Conservation (phyloP, 2,329 filamentous ascomycete genomes). For the Exophiala alcalophila region DNA sequence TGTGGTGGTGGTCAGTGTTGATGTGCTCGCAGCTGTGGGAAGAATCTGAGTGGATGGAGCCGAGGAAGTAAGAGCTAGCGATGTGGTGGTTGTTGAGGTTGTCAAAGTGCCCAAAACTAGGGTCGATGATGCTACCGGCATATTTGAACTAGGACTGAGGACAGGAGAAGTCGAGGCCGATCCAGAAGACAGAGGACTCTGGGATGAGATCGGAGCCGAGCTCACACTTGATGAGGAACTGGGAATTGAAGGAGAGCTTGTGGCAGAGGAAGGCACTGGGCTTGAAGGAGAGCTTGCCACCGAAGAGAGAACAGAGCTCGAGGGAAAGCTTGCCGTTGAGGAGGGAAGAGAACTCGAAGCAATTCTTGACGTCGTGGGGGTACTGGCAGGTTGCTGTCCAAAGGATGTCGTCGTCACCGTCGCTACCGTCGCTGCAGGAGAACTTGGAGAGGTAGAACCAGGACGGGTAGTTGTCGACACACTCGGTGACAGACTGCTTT, state of each 20-base stretch:
- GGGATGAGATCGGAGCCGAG: too few relatives aligned
- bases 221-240: background rate
- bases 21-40: slow-evolving; percentile 43
- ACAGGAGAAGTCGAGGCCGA: slow-evolving; percentile 1
- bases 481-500: too few relatives aligned
- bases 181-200: too few relatives aligned
- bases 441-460: too few relatives aligned
- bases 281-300: too few relatives aligned
- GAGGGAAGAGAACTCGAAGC: too few relatives aligned
- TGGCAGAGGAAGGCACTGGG: too few relatives aligned
- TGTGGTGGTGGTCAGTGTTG: slow-evolving; percentile 30
- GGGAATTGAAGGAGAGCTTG: too few relatives aligned
- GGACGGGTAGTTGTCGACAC: too few relatives aligned
- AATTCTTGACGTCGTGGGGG: slow-evolving; percentile 1
- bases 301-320: too few relatives aligned
- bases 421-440: background rate
- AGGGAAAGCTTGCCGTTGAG: too few relatives aligned
- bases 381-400: slow-evolving; percentile 4
- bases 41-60: slow-evolving; percentile 35
- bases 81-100: slow-evolving; percentile 28
- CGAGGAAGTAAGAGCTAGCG: slow-evolving; percentile 28
- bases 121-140: background rate
- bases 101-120: background rate
- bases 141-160: background rate
- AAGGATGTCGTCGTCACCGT: background rate